Evolutionary conservation across 805 yeast species (phyloP).

Genomic region (Lipomyces orientalis): DNA sequence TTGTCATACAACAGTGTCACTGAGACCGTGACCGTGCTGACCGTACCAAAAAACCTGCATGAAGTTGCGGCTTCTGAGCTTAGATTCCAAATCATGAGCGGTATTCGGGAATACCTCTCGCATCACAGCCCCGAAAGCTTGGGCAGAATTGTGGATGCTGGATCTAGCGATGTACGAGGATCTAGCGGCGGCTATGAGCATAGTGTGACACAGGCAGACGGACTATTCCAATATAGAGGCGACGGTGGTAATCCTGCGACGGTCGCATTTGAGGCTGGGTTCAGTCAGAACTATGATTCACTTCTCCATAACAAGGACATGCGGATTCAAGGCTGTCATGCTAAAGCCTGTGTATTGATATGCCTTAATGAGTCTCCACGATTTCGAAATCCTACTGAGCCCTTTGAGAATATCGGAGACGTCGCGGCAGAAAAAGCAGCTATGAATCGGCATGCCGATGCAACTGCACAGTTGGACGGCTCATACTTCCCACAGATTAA

Average conservation of each 20-base stretch:
- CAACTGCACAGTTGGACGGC: too few relatives aligned
- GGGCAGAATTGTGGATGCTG: neutral
- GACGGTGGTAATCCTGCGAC: neutral
- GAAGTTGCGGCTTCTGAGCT: neutral
- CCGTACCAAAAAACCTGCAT: neutral
- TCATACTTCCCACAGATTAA: too few relatives aligned
- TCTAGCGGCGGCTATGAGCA: too few relatives aligned
- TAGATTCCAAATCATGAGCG: neutral
- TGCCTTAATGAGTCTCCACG: too few relatives aligned
- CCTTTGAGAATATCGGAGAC: neutral
- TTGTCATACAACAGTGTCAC: neutral
- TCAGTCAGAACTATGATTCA: neutral
- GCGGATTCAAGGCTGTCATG: neutral
- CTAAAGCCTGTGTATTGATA: too few relatives aligned
- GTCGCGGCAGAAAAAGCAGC: neutral
- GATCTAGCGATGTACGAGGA: neutral
- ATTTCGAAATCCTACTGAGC: neutral
- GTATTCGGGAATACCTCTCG: neutral
- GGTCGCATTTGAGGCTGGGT: neutral
- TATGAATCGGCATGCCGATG: neutral
- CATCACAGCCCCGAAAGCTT: too few relatives aligned
- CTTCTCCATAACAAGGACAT: neutral
- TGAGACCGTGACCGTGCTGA: neutral
- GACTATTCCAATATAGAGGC: too few relatives aligned
- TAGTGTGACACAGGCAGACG: too few relatives aligned